Percentiles rank a stretch among this genome's conserved stretches.
Conservation (phyloP, 1,284 basidiomycete genomes). For the Amylostereum areolatum region DNA sequence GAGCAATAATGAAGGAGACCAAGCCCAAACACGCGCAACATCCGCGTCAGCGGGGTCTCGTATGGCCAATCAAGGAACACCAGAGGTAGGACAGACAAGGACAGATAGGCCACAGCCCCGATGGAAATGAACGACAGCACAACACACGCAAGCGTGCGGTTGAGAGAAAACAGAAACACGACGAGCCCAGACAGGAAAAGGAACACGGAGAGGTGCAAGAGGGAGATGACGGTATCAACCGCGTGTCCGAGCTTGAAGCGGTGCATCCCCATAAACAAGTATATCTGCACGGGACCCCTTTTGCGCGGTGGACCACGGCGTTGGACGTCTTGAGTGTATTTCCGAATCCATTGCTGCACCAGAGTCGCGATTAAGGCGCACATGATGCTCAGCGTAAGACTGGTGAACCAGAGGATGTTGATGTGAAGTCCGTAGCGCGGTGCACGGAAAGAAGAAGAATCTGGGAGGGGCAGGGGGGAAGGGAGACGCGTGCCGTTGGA, state of each 20-base stretch:
- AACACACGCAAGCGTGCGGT: constrained; percentile 24
- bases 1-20: constrained; percentile 4
- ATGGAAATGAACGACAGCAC: constrained; percentile 25
- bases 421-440: constrained; percentile 21
- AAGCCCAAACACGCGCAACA: constrained; percentile 23
- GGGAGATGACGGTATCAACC: constrained; percentile 31
- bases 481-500: neutral
- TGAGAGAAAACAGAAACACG: constrained; percentile 31
- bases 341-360: constrained; percentile 20
- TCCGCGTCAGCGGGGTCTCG: constrained; percentile 28
- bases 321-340: constrained; percentile 23
- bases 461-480: neutral
- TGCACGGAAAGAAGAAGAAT: constrained; percentile 8
- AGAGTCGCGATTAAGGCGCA: constrained; percentile 20
- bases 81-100: constrained; percentile 28
- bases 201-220: constrained; percentile 34
- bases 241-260: constrained; percentile 30
- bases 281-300: constrained; percentile 31
- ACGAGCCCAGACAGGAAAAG: constrained; percentile 36
- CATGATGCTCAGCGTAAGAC: constrained; percentile 19
- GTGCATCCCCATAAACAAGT: constrained; percentile 30
- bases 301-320: constrained; percentile 28
- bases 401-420: constrained; percentile 32
- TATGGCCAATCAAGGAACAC: constrained; percentile 31
- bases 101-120: constrained; percentile 25